These are phyloP conservation scores for Circinella minor DNA, from an alignment of 371 early-diverging fungal genomes.

Conservation along the genomic window DNA sequence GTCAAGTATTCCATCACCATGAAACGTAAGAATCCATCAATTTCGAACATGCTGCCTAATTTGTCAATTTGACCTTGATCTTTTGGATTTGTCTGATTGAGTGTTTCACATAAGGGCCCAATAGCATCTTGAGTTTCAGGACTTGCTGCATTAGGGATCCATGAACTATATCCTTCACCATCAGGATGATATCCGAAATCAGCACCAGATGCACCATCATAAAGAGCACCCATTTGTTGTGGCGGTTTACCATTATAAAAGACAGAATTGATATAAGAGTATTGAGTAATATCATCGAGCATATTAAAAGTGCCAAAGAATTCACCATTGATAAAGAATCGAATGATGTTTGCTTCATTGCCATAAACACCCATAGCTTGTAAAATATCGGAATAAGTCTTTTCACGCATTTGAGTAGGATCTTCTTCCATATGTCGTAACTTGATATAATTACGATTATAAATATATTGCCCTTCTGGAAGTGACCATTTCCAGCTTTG, in stretches of 20 bases:
- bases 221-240: conserved; percentile 51
- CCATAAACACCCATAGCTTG: conserved; percentile 59
- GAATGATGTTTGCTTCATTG: conserved; percentile 58
- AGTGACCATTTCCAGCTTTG: conserved; percentile 58
- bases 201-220: conserved; percentile 61
- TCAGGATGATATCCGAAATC: conserved; percentile 34
- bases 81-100: conserved; percentile 40
- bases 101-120: conserved; percentile 43
- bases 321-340: conserved; percentile 57
- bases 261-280: conserved; percentile 54
- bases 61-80: conserved; percentile 45
- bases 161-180: conserved; percentile 34
- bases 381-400: conserved; percentile 57
- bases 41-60: conserved; percentile 43
- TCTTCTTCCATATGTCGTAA: conserved; percentile 63
- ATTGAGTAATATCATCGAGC: conserved; percentile 53
- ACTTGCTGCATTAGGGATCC: conserved; percentile 37
- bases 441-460: conserved; percentile 57
- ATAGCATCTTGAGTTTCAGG: conserved; percentile 43
- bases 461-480: conserved; percentile 32
- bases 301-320: conserved; percentile 61
- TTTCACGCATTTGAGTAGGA: conserved; percentile 67
- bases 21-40: conserved; percentile 57
- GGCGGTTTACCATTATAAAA: conserved; percentile 55
- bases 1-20: conserved; percentile 64